Evolutionary conservation across 1,284 basidiomycete species (phyloP).

Genomic region (Neonothopanus nambi): DNA sequence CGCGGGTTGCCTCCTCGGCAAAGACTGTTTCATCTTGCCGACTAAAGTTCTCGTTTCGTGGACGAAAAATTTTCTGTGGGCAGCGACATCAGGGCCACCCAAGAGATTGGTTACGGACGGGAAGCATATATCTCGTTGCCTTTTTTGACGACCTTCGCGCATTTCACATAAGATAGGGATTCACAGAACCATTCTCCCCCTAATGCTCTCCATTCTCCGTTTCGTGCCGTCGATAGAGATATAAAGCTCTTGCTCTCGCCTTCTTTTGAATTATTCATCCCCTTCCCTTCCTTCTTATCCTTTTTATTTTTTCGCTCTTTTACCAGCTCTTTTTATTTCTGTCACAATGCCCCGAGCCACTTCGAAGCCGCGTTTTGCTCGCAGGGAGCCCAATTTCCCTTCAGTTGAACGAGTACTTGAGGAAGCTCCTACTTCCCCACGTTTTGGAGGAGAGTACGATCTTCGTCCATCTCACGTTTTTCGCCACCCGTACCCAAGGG

Average conservation of each 20-base stretch:
- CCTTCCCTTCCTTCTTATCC: neutral
- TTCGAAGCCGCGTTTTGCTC: neutral
- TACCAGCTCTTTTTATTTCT: too few relatives aligned
- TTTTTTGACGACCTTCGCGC: too few relatives aligned
- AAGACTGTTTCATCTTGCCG: too few relatives aligned
- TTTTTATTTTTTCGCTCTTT: too few relatives aligned
- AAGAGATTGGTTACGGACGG: too few relatives aligned
- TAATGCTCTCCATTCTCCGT: neutral
- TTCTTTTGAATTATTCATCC: neutral
- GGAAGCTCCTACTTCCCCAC: neutral
- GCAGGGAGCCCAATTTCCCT: constrained; percentile 4
- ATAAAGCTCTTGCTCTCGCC: constrained; percentile 2
- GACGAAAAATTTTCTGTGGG: too few relatives aligned
- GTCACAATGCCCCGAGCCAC: neutral
- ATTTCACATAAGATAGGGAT: too few relatives aligned
- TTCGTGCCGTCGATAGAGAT: neutral
- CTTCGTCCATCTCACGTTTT: constrained; percentile 8
- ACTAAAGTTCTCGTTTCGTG: too few relatives aligned
- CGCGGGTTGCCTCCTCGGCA: too few relatives aligned
- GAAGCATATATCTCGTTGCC: too few relatives aligned
- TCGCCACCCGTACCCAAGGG: constrained; percentile 6
- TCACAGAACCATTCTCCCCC: neutral
- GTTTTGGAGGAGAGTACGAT: neutral
- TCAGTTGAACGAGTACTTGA: constrained; percentile 2
- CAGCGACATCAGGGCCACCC: too few relatives aligned